Evolutionary conservation across 176 grass and related monocot genomes (phyloP), one percentile per base, ranked within the genome.

Genomic region (Phyllostachys edulis): DNA sequence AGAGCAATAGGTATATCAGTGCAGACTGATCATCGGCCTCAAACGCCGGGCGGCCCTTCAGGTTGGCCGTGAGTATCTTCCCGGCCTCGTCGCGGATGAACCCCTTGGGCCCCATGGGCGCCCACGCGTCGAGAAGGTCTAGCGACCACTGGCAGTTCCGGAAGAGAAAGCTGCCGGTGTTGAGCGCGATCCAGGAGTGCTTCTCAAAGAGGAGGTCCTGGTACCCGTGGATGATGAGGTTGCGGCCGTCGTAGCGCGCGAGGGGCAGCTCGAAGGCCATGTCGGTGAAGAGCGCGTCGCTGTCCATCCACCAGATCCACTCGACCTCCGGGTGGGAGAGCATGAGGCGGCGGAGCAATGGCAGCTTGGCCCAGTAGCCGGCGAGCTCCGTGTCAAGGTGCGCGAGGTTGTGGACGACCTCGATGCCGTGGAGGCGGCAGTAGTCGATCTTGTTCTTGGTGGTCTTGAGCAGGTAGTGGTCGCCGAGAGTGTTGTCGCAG

Each of bases 301-400:
- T 98, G 88, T 98, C 95, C 92, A 98, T 90, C 95, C 95, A 98
- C 95, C 95, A 98, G 89, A 98, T 91, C 95, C 95, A 98, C 89
- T 97, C 91, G 5, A 94, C 75, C 81, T 98, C 95, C 32, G 92
- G 95, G 84, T 98, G 95, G 24, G 95, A 90, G 3, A 98, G 85
- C 90, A 98, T 93, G 45, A 98, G 90, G 18, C 71, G 87, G 49
- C 95, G 92, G 55, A 98, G 86, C 17, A 98, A 88, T 12, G 95
- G 95, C 80, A 98, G 85, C 89, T 98, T 98, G 56, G 90, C 85
- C 92, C 92, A 98, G 90, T 93, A 98, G 1, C 95, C 95, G 0
- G 95, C 90, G 82, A 98, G 92, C 79, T 98, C 88, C n/a, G 67
- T 82, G 79, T 98, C 92, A n/a, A 95, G 85, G 76, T 98, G 95